These are phyloP conservation scores for Stemphylium vesicarium DNA, from an alignment of 2,329 filamentous ascomycete species.

Conservation along the genomic window DNA sequence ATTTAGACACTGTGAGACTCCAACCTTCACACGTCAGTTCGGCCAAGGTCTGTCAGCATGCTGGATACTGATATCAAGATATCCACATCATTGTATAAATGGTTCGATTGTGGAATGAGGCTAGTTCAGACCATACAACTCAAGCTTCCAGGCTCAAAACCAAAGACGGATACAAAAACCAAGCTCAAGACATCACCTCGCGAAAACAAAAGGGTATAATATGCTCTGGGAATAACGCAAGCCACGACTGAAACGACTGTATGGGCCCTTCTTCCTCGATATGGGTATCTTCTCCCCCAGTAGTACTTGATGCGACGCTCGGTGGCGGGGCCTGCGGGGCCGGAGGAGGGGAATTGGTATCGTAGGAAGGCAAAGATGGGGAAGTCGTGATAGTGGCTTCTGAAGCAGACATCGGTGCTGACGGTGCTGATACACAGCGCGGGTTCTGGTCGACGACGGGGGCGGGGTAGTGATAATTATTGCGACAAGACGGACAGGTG, in stretches of 20 bases:
- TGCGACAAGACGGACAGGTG: not conserved
- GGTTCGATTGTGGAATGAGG: too few species aligned
- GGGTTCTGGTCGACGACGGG: not conserved
- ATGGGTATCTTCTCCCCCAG: not conserved
- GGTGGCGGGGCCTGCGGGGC: not conserved
- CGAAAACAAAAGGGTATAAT: conserved; percentile 23
- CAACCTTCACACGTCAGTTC: too few species aligned
- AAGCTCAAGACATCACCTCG: conserved; percentile 6
- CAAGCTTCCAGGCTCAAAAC: too few species aligned
- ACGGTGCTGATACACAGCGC: not conserved
- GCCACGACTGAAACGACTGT: conserved; percentile 18
- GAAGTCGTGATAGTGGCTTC: not conserved
- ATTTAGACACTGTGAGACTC: too few species aligned
- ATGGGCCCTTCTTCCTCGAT: not conserved
- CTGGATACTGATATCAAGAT: too few species aligned
- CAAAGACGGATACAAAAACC: too few species aligned
- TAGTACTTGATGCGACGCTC: not conserved
- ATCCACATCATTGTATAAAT: too few species aligned
- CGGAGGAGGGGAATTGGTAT: not conserved
- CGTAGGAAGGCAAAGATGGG: not conserved
- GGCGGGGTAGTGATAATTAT: not conserved
- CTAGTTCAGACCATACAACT: too few species aligned
- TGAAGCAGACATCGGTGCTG: not conserved
- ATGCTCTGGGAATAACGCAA: conserved; percentile 18
- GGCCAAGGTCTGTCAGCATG: too few species aligned